Evolutionary conservation across 2,329 filamentous ascomycete species (phyloP).

Genomic region (Fusarium neocosmosporiellum): DNA sequence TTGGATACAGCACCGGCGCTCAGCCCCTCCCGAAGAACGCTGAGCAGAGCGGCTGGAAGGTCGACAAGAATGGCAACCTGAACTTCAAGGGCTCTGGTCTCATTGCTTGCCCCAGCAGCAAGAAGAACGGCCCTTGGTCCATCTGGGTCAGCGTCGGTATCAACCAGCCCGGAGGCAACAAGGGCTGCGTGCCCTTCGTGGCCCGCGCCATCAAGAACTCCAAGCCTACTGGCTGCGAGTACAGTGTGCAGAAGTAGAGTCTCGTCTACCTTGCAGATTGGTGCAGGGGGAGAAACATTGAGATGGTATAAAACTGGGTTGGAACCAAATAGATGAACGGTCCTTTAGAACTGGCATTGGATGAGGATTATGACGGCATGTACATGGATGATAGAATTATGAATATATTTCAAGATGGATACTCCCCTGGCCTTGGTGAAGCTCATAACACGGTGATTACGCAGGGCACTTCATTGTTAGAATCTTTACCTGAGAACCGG

Average conservation of each 20-base stretch:
- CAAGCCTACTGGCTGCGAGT: not conserved
- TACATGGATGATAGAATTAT: not conserved
- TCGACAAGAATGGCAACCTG: slow-evolving; percentile 58
- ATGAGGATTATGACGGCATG: not conserved
- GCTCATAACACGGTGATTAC: no score
- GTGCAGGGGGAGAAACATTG: not conserved
- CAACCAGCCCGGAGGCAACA: not conserved
- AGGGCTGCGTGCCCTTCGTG: not conserved
- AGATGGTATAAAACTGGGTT: not conserved
- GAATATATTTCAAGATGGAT: not conserved
- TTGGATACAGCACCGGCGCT: slow-evolving; percentile 63
- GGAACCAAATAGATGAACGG: not conserved
- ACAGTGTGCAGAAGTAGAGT: not conserved
- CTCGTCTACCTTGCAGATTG: not conserved
- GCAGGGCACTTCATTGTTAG: not conserved
- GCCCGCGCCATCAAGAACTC: not conserved
- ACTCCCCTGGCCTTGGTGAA: not conserved
- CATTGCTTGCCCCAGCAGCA: not conserved
- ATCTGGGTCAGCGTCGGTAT: not conserved
- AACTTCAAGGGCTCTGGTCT: slow-evolving; percentile 17
- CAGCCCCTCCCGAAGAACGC: slow-evolving; percentile 51
- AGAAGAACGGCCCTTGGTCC: not conserved
- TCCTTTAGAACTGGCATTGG: not conserved
- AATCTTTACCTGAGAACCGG: not conserved
- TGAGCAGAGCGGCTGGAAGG: slow-evolving; percentile 60